Evolutionary conservation across 495 filamentous ascomycete genomes (phyloP).

Genomic region (Alectoria sarmentosa): DNA sequence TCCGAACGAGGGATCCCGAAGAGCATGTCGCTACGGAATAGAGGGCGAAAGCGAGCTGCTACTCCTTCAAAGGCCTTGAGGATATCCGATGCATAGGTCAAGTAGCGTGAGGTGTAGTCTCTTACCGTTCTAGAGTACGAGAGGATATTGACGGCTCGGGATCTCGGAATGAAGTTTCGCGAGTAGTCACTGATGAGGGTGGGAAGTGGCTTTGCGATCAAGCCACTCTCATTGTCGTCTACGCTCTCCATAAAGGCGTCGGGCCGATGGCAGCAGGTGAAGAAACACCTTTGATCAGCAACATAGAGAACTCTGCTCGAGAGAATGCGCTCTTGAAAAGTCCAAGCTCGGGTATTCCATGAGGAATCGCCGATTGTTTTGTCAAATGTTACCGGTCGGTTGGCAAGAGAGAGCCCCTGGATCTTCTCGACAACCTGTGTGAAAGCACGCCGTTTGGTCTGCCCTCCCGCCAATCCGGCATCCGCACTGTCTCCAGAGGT

Average conservation of each 20-base stretch:
- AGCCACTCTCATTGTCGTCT: slow-evolving; percentile 14
- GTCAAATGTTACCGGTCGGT: slow-evolving; percentile 8
- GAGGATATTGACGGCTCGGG: slow-evolving; percentile 14
- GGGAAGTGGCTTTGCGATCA: neutral
- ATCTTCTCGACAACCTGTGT: slow-evolving; percentile 11
- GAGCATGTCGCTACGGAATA: slow-evolving; percentile 22
- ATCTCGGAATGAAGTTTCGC: slow-evolving; percentile 14
- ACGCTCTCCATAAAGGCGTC: slow-evolving; percentile 16
- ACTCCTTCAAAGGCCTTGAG: slow-evolving; percentile 23
- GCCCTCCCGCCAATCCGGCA: slow-evolving; percentile 19
- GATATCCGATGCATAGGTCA: slow-evolving; percentile 25
- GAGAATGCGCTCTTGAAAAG: slow-evolving; percentile 25
- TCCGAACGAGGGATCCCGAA: slow-evolving; percentile 23
- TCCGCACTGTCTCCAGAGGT: slow-evolving; percentile 15
- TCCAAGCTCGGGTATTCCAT: slow-evolving; percentile 27
- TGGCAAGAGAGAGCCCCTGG: slow-evolving; percentile 17
- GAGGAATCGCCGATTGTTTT: slow-evolving; percentile 11
- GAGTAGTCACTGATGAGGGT: neutral
- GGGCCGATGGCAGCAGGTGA: slow-evolving; percentile 30
- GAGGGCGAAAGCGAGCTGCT: slow-evolving; percentile 13
- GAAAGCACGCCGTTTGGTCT: slow-evolving; percentile 10
- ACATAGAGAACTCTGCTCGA: slow-evolving; percentile 30
- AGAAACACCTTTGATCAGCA: slow-evolving; percentile 32
- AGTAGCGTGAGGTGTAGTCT: slow-evolving; percentile 18
- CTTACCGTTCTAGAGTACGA: slow-evolving; percentile 10